These are phyloP conservation scores for Penicillium sp. DNA, from an alignment of 2,329 filamentous ascomycete species.

Conservation along the genomic window DNA sequence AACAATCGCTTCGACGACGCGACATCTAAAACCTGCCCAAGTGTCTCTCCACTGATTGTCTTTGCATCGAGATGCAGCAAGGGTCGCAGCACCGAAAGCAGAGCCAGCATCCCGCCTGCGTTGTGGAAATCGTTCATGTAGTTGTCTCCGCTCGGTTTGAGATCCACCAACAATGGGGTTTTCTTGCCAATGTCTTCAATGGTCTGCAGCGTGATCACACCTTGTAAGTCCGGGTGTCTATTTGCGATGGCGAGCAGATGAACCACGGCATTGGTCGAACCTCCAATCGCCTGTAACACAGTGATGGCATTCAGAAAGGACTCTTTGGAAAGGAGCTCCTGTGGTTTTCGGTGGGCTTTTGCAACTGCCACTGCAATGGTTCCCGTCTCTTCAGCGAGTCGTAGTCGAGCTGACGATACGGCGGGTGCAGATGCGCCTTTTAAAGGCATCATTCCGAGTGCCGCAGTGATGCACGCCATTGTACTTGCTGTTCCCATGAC, in stretches of 20 bases:
- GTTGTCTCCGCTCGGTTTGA: conserved; percentile 50
- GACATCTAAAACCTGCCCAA: conserved; percentile 42
- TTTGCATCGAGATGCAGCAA: conserved; percentile 42
- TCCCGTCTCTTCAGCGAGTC: conserved; percentile 52
- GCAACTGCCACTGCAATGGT: conserved; percentile 44
- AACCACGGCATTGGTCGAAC: conserved; percentile 52
- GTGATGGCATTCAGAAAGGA: conserved; percentile 51
- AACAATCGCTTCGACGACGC: conserved; percentile 39
- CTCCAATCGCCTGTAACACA: conserved; percentile 51
- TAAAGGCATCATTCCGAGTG: conserved; percentile 49
- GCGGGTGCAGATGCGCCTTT: conserved; percentile 49
- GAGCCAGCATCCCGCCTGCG: conserved; percentile 46
- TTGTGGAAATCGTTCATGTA: conserved; percentile 54
- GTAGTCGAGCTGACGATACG: conserved; percentile 46
- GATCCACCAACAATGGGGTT: conserved; percentile 45
- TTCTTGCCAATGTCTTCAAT: conserved; percentile 46
- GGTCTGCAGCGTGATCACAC: conserved; percentile 41
- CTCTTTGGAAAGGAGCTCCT: conserved; percentile 41
- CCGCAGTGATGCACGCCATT: conserved; percentile 51
- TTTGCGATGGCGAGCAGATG: conserved; percentile 52
- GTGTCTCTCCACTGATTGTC: conserved; percentile 44
- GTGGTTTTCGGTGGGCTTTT: conserved; percentile 36
- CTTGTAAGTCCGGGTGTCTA: conserved; percentile 44
- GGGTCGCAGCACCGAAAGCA: conserved; percentile 43
- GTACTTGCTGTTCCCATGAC: conserved; percentile 55